These are phyloP conservation scores for Deinandra increscens DNA, from an alignment of 129 eudicot species.

Conservation along the genomic window DNA sequence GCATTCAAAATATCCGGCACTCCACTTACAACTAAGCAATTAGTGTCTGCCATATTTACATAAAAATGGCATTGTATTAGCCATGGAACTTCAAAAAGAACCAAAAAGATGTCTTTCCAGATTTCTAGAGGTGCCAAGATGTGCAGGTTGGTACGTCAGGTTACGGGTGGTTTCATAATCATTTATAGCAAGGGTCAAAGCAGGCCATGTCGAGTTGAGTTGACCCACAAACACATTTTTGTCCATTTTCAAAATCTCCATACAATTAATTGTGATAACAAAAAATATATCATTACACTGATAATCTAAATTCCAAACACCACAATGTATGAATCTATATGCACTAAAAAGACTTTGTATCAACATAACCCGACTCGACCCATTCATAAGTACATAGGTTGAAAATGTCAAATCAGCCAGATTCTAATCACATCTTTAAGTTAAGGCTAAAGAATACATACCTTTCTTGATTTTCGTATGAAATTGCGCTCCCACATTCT, in stretches of 20 bases:
- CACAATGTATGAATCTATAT: not conserved
- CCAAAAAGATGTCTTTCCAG: not conserved
- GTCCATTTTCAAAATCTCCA: not conserved
- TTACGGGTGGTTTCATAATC: not conserved
- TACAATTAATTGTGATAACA: not conserved
- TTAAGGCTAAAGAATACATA: slow-evolving; percentile 11
- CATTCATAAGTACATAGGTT: not conserved
- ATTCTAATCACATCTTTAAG: not conserved
- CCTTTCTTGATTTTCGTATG: slow-evolving; percentile 81
- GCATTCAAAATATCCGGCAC: slow-evolving; percentile 50
- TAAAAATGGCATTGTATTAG: slow-evolving; percentile 10
- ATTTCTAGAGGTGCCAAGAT: slow-evolving; percentile 1
- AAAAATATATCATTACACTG: not conserved
- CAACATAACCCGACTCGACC: not conserved
- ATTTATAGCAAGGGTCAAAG: not conserved
- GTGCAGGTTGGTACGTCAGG: not conserved
- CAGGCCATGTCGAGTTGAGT: not conserved
- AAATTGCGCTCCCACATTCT: slow-evolving; percentile 68
- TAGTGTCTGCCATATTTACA: slow-evolving; percentile 55
- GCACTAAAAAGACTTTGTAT: not conserved
- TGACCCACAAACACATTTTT: not conserved
- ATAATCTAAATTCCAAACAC: not conserved
- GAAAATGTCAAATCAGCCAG: not conserved
- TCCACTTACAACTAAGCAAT: slow-evolving; percentile 74
- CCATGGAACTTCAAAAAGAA: not conserved